Evolutionary conservation across 2,329 filamentous ascomycete species (phyloP), one percentile per base, ranked within the genome.

Genomic region (Fusarium lyarnte): DNA sequence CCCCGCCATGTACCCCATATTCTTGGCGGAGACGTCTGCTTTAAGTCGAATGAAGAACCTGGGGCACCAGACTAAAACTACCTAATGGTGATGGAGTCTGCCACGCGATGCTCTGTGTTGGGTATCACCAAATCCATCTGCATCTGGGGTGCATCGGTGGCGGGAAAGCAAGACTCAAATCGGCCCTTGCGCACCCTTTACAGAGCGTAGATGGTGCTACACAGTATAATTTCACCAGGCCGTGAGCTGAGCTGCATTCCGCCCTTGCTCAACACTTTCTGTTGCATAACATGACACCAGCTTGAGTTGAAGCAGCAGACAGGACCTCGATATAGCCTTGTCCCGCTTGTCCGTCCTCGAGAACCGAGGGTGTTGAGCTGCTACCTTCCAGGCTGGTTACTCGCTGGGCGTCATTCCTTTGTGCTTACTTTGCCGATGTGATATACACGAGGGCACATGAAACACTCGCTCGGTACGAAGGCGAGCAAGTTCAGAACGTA

Each of bases 1-100:
- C 70, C 71, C 67, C 71, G 57, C 59, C 29, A 69, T 69, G 43
- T 61, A 74, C 71, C 71, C 71, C 71, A 39, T 74, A 72, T 55
- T 74, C 71, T 74, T 54, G 46, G 67, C 70, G 47, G 71, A 69
- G 54, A 74, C 23, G 43, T 51, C 39, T 54, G 27, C 41, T 41
- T 49, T 43, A 36, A 35, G 39, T 69, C 31, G 19, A 36, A 35
- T n/a, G 13, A 43, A 43, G 38, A 69, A 52, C 35, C 58, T 43
- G 39, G 64, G 43, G 69, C 33, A 29, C 33, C 51, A 47, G 45
- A 39, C 41, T 65, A 65, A 47, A 58, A 29, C 25, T 41, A 23
- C 36, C 27, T 49, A 21, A 25, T 45, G 45, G 46, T 46, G 49
- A 72, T 72, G 27, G 45, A 65, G 59, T 49, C 33, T 66, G 46